Evolutionary conservation across 805 yeast genomes (phyloP).

Genomic region (Groenewaldozyma tartarivorans): DNA sequence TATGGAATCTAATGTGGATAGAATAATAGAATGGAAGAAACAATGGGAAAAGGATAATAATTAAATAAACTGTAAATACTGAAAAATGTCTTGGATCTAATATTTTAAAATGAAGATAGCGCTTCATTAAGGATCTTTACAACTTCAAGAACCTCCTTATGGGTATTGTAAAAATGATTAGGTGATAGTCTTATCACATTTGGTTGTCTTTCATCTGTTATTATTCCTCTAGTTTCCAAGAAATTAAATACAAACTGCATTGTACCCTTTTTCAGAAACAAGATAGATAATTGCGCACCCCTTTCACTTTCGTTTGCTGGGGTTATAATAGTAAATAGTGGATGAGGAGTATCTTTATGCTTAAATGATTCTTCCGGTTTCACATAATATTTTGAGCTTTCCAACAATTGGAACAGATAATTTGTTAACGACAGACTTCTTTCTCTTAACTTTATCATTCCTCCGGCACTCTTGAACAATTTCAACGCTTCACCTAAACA

Average conservation of each 20-base stretch:
- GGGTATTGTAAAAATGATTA: constrained; percentile 70
- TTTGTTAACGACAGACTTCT: constrained; percentile 52
- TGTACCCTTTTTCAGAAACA: constrained; percentile 43
- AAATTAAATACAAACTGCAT: constrained; percentile 53
- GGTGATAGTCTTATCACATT: constrained; percentile 89
- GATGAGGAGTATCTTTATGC: constrained; percentile 1
- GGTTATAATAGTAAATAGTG: constrained; percentile 56
- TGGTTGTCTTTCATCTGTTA: constrained; percentile 86
- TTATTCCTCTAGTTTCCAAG: constrained; percentile 48
- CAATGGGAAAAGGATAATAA: constrained; percentile 55
- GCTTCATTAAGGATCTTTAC: constrained; percentile 35
- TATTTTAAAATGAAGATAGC: background rate
- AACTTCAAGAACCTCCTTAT: constrained; percentile 47
- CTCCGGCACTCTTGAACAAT: constrained; percentile 51
- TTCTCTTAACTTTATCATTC: constrained; percentile 45
- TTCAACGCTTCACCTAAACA: constrained; percentile 59
- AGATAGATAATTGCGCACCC: constrained; percentile 77
- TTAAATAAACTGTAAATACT: background rate
- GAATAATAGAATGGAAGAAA: constrained; percentile 65
- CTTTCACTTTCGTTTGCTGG: constrained; percentile 50
- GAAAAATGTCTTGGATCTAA: background rate
- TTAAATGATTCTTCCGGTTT: constrained; percentile 11
- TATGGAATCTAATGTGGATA: constrained; percentile 70
- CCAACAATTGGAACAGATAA: constrained; percentile 42
- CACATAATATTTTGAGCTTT: constrained; percentile 38